Evolutionary conservation across 441 rosid species (phyloP).

Genomic region (Theobroma grandiflorum): DNA sequence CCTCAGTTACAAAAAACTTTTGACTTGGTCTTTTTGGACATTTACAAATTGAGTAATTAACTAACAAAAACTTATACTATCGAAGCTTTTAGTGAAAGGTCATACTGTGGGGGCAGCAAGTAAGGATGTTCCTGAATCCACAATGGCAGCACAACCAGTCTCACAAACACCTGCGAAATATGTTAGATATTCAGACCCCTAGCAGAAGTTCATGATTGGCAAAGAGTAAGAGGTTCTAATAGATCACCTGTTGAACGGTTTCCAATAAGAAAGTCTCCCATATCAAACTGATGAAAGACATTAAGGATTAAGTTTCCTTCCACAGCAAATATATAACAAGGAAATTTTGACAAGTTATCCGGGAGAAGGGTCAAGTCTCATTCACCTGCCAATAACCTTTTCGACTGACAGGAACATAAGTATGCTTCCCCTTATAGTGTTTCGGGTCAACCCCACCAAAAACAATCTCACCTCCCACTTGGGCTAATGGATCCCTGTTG

Average conservation of each 20-base stretch:
- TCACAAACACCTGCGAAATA: constrained; percentile 57
- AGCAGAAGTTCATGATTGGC: neutral
- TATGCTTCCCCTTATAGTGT: constrained; percentile 72
- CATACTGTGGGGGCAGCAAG: constrained; percentile 84
- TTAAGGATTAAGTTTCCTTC: constrained; percentile 18
- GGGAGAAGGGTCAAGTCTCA: constrained; percentile 4
- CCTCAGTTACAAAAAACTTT: neutral
- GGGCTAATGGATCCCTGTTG: constrained; percentile 55
- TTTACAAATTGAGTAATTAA: neutral
- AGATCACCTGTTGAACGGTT: constrained; percentile 64
- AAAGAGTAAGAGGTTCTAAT: constrained; percentile 1
- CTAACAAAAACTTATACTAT: neutral
- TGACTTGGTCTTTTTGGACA: neutral
- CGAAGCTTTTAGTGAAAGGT: neutral
- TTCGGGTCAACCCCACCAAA: constrained; percentile 79
- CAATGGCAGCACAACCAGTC: constrained; percentile 75
- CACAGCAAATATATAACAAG: neutral
- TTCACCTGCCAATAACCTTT: constrained; percentile 91
- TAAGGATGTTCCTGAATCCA: constrained; percentile 86
- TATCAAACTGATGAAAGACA: constrained; percentile 55
- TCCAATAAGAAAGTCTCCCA: constrained; percentile 74
- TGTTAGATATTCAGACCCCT: no score
- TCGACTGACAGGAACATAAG: constrained; percentile 66
- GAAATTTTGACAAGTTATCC: neutral
- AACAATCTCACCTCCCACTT: constrained; percentile 79